Conservation (phyloP, 2,329 filamentous ascomycete species). For the Cordyceps tenuipes region DNA sequence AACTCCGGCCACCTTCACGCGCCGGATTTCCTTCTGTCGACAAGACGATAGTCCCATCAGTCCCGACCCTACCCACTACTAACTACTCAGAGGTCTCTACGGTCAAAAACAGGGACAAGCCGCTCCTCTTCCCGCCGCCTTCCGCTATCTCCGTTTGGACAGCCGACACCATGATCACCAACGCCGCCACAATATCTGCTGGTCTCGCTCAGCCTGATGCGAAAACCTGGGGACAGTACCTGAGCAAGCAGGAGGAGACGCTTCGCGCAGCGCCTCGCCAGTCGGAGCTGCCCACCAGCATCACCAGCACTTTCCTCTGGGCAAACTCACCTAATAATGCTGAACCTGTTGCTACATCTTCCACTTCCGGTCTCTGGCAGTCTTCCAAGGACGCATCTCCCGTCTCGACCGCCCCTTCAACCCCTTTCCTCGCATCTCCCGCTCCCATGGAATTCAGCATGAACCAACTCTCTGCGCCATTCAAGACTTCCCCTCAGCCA, state of each 20-base stretch:
- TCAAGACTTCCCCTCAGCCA: slow-evolving; percentile 11
- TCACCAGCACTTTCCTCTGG: slow-evolving; percentile 11
- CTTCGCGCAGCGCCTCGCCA: slow-evolving; percentile 11
- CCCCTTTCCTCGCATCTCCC: slow-evolving; percentile 14
- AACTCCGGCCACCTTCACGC: neutral
- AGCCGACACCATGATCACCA: neutral
- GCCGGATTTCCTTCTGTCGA: neutral
- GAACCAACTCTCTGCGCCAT: slow-evolving; percentile 6
- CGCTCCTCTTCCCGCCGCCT: neutral
- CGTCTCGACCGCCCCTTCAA: slow-evolving; percentile 7
- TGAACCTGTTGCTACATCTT: neutral
- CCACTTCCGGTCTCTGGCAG: neutral
- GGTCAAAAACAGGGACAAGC: slow-evolving; percentile 16
- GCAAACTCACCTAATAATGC: neutral
- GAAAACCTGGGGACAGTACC: slow-evolving; percentile 26
- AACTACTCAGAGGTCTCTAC: neutral
- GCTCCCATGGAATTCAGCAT: slow-evolving; percentile 11
- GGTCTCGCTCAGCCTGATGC: slow-evolving; percentile 29
- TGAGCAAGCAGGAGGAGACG: slow-evolving; percentile 11
- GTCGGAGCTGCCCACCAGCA: slow-evolving; percentile 4
- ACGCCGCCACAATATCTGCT: neutral
- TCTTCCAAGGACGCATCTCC: neutral
- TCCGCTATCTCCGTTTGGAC: slow-evolving; percentile 8
- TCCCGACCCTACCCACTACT: neutral
- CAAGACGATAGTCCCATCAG: neutral